Conservation (phyloP, 768 basidiomycete species). For the Hygrophorus pudorinus region DNA sequence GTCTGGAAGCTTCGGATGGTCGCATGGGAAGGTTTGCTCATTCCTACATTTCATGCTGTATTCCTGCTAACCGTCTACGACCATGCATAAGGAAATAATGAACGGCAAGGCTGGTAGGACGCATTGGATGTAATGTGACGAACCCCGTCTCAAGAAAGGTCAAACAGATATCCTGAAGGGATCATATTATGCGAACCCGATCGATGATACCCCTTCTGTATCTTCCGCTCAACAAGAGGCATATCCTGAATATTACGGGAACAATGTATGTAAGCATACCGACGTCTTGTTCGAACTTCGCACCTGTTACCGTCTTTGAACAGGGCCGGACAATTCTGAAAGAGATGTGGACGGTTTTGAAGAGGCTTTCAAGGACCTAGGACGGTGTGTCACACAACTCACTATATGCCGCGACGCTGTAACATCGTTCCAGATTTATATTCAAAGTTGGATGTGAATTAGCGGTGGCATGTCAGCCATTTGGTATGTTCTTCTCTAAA, state of each 20-base stretch:
- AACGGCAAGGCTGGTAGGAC: conserved; percentile 73
- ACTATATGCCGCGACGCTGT: conserved; percentile 1
- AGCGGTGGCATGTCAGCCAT: conserved; percentile 83
- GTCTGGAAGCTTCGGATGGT: conserved; percentile 81
- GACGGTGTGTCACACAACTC: conserved; percentile 31
- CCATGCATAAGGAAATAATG: conserved; percentile 70
- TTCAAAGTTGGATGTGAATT: conserved; percentile 76
- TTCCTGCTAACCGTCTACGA: background rate
- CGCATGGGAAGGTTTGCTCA: conserved; percentile 75
- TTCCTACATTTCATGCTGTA: background rate
- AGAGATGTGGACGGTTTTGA: conserved; percentile 67
- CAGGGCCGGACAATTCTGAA: conserved; percentile 59
- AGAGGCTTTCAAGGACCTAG: conserved; percentile 80
- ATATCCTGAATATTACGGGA: conserved; percentile 79
- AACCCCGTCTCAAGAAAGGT: conserved; percentile 7
- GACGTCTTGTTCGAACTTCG: no score
- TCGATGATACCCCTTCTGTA: conserved; percentile 57
- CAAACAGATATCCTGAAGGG: conserved; percentile 73
- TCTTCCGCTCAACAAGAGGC: conserved; percentile 37
- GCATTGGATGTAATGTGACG: background rate
- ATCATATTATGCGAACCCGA: conserved; percentile 88
- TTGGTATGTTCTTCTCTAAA: conserved; percentile 39
- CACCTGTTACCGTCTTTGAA: background rate
- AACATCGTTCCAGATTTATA: conserved; percentile 44
- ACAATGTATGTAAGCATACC: conserved; percentile 64